phyloP scores from a whole-genome alignment of 768 basidiomycete species.

The Termitomyces eurrhizus region DNA sequence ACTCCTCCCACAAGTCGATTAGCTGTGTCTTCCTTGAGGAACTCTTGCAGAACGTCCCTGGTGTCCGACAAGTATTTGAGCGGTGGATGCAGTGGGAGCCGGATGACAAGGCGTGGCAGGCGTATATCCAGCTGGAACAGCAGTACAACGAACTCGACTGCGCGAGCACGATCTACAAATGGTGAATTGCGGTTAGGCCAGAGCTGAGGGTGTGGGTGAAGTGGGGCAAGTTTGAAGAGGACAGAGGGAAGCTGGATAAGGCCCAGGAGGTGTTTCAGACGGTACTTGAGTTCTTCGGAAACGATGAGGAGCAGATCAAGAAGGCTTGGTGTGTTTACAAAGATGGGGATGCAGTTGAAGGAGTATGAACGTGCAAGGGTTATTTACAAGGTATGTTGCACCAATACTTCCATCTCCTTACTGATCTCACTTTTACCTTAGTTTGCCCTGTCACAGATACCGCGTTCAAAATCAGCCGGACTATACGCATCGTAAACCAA shows the following conservation, averaged over 20 bases:
- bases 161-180: slow-evolving; percentile 89
- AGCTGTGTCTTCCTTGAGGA: slow-evolving; percentile 98
- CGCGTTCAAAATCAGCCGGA: slow-evolving; percentile 83
- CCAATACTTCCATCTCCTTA: not conserved
- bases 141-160: slow-evolving; percentile 90
- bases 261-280: slow-evolving; percentile 88
- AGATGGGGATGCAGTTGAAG: slow-evolving; percentile 95
- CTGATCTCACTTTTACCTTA: slow-evolving; percentile 24
- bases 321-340: slow-evolving; percentile 94
- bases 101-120: slow-evolving; percentile 99
- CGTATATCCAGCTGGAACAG: slow-evolving; percentile 97
- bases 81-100: slow-evolving; percentile 99
- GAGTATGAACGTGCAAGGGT: slow-evolving; percentile 96
- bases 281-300: slow-evolving; percentile 85
- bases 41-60: slow-evolving; percentile 90
- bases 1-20: slow-evolving; percentile 91
- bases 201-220: slow-evolving; percentile 85
- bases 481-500: slow-evolving; percentile 93
- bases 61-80: slow-evolving; percentile 96
- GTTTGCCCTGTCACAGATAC: slow-evolving; percentile 92
- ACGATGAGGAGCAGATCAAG: slow-evolving; percentile 89
- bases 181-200: slow-evolving; percentile 74
- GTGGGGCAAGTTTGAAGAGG: slow-evolving; percentile 86
- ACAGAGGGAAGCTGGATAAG: slow-evolving; percentile 68
- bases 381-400: slow-evolving; percentile 82